Base-by-base conservation (phyloP, 768 basidiomycete genomes). In the Lepiota brunneoincarnata region DNA sequence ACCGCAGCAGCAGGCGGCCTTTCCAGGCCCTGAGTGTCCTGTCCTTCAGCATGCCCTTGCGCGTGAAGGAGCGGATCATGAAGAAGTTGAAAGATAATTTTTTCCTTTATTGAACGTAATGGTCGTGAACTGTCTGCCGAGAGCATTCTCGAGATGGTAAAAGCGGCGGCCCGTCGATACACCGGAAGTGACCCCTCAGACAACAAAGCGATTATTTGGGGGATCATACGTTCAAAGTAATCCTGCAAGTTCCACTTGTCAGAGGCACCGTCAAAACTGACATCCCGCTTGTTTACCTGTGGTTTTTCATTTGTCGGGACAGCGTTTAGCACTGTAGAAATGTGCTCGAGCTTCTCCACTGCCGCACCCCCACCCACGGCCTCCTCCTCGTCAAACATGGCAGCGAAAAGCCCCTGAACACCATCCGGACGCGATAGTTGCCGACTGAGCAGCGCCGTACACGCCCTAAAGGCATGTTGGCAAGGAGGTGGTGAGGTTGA, bases 381-480 rank as follows among this genome's bases (percentile, higher is more conserved):
- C 17, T 83, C 81, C 34, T 79, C 79, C 39, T 85, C 86, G 1
- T 84, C 82, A 49, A 93, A 85, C 1, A 91, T 71, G 9, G 87
- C 86, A 9, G 77, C 74, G 58, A 81, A 84, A 17, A 93, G 75
- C 0, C 88, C 89, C 24, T 73, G 75, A 1, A 93, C 75, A 1
- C 92, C 92, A 20, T 83, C 79, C 0, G 83, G 80, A 18, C 88
- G 82, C 18, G 89, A 68, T 9, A 93, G 68, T 63, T 91, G 89
- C 53, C 79, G 76, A 59, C 83, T 86, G 21, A 93, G 78, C 28
- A 91, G 70, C n/a, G 75, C 74, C 0, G 79, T 72, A 58, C 83
- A 88, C 26, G 82, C 60, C 61, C 77, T 86, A 37, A 78, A 77
- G 31, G 82, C 77, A 61, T 89, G 80, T 14, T 67, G 54, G 3